A percentile compares a stretch with the other conserved stretches of the same genome.
phyloP scores from a whole-genome alignment of 176 grass and related monocot species.

The Raddia guianensis region DNA sequence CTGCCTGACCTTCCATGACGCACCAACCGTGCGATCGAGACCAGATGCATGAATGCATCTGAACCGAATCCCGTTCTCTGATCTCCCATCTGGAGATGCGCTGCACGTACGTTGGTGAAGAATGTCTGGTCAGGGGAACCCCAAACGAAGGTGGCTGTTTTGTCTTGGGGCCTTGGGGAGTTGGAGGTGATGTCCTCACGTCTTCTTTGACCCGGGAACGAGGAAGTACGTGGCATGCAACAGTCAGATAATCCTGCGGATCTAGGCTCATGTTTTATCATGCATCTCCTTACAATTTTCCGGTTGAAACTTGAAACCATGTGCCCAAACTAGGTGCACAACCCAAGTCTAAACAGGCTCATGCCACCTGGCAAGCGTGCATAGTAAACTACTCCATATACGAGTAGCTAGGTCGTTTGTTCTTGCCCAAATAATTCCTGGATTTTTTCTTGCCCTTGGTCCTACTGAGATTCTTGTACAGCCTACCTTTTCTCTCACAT shows the following conservation, averaged over 20 bases:
- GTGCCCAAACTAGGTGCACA: too few species aligned
- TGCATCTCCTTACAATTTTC: too few species aligned
- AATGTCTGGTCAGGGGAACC: conserved; percentile 36
- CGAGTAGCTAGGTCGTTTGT: too few species aligned
- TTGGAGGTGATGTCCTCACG: conserved; percentile 29
- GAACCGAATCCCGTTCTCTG: conserved; percentile 18
- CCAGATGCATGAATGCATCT: background rate
- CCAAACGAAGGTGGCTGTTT: conserved; percentile 31
- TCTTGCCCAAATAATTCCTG: too few species aligned
- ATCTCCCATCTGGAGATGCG: conserved; percentile 36
- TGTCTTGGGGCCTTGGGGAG: background rate
- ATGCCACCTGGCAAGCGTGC: too few species aligned
- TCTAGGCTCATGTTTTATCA: background rate
- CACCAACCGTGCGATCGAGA: conserved; percentile 14
- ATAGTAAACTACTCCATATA: too few species aligned
- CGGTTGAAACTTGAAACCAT: too few species aligned
- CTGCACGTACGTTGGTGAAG: conserved; percentile 32
- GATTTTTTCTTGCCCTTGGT: too few species aligned
- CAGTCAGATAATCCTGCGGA: conserved; percentile 33
- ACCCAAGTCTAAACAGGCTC: too few species aligned
- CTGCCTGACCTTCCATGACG: background rate
- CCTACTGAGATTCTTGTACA: too few species aligned
- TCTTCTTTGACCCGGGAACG: conserved; percentile 26
- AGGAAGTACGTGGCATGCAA: background rate
- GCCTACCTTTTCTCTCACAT: too few species aligned